Base-by-base conservation (phyloP, 139 green algal species). In the Tetradesmus obliquus region DNA sequence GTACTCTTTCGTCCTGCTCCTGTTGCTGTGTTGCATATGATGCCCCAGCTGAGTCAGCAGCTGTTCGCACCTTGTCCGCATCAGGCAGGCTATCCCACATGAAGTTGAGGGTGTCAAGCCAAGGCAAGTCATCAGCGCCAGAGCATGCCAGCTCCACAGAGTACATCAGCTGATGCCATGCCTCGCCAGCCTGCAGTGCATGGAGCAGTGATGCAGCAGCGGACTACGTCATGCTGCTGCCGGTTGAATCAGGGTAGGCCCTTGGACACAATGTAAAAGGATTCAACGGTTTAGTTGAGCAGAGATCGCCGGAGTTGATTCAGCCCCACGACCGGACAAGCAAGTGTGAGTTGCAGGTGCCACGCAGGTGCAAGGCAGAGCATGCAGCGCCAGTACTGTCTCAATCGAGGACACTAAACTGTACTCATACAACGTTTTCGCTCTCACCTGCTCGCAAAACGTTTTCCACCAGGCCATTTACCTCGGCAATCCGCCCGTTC, bases 41-140 rank as follows among this genome's bases (percentile, higher is more conserved):
- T 55, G 55, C 83, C 19, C 3, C 55, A 22, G 55, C 55, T 79
- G 83, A 45, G 1, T 32, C 53, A 71, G 51, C 83, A 6, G 22
- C 55, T 54, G 55, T 51, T 10, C 83, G 19, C 83, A 91, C 76
- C 88, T 91, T 86, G 60, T 87, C 88, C 81, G 76, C 88, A 84
- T 91, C 74, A 13, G 88, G 88, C 24, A 91, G 55, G 22, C 74
- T 86, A n/a, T 91, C 88, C 88, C 88, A 91, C 19, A 91, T 85
- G 24, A 91, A 91, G 6, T 91, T 51, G 7, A 91, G 54, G 5
- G 74, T 91, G 22, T 91, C 88, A 57, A 91, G 55, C 88, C 72
- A 86, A 5, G 76, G 74, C 22, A 91, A 32, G 57, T 91, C 88
- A n/a, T 91, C 55, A 19, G 74, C 51, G 10, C 55, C 55, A 22